Evolutionary conservation across 2,329 filamentous ascomycete species (phyloP).

Genomic region (Teratosphaeria nubilosa): DNA sequence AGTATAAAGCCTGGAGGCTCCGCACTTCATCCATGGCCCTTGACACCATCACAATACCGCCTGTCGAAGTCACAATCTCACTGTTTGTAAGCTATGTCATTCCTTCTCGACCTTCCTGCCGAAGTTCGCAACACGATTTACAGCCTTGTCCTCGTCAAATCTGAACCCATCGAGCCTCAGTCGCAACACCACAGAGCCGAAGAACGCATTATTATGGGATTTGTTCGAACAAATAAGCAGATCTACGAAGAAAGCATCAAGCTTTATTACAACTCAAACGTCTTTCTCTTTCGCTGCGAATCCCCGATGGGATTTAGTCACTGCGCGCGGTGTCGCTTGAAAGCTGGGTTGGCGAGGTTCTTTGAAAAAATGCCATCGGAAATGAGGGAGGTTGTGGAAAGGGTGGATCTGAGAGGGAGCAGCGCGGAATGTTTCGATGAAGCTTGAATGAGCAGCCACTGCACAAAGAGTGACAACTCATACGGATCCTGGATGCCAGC

Average conservation of each 20-base stretch:
- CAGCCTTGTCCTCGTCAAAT: not conserved
- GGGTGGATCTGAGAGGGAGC: not conserved
- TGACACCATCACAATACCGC: not conserved
- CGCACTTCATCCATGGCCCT: no score
- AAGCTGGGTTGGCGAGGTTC: not conserved
- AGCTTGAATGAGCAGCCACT: not conserved
- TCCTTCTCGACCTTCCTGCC: not conserved
- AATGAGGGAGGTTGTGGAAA: not conserved
- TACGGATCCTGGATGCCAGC: not conserved
- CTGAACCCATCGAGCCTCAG: not conserved
- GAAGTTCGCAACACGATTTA: not conserved
- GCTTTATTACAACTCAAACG: not conserved
- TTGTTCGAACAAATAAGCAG: not conserved
- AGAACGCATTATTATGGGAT: not conserved
- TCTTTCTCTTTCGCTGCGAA: not conserved
- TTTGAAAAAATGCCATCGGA: not conserved
- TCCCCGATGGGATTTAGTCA: not conserved
- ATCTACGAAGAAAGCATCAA: not conserved
- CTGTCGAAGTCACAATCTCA: not conserved
- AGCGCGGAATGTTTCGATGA: not conserved
- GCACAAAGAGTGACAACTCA: not conserved
- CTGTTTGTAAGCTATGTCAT: not conserved
- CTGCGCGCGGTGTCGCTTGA: not conserved
- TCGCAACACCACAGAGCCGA: not conserved
- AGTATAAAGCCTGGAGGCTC: not conserved